Percentiles rank a stretch among this genome's conserved stretches.
Evolutionary conservation across 768 basidiomycete species (phyloP).

Genomic region (Suillus spraguei): DNA sequence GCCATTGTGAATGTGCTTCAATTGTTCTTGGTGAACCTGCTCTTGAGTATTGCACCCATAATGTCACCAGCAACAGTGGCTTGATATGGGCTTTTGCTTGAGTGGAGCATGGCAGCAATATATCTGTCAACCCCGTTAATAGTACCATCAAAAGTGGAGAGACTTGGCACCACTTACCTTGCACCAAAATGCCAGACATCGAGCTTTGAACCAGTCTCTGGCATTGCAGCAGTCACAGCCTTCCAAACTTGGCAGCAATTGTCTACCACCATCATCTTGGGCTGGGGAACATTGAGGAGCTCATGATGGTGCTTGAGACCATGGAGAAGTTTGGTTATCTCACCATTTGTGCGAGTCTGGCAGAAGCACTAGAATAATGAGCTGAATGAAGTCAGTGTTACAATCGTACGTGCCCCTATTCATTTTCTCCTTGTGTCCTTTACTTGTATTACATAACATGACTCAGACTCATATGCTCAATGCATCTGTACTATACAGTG

Average conservation of each 20-base stretch:
- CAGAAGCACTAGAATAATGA: too few species aligned
- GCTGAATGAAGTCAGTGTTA: too few species aligned
- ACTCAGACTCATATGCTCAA: too few species aligned
- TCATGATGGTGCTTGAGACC: slow-evolving; percentile 16
- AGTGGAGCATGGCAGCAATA: slow-evolving; percentile 15
- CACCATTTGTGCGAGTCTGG: slow-evolving; percentile 16
- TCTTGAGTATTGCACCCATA: slow-evolving; percentile 15
- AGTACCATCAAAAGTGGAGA: too few species aligned
- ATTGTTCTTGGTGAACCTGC: slow-evolving; percentile 30
- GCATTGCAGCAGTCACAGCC: slow-evolving; percentile 13
- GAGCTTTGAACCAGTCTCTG: neutral
- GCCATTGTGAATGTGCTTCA: slow-evolving; percentile 31
- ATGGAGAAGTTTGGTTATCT: slow-evolving; percentile 17
- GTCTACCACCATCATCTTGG: slow-evolving; percentile 19
- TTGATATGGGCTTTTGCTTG: slow-evolving; percentile 12
- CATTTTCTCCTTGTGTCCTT: too few species aligned
- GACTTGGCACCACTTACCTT: too few species aligned
- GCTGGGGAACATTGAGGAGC: slow-evolving; percentile 12
- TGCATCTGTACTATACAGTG: too few species aligned
- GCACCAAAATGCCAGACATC: slow-evolving; percentile 26
- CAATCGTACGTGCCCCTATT: too few species aligned
- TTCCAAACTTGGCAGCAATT: slow-evolving; percentile 25
- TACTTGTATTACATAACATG: too few species aligned
- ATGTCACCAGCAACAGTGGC: slow-evolving; percentile 14
- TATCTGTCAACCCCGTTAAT: too few species aligned